Evolutionary conservation across 2,329 filamentous ascomycete species (phyloP), one percentile per base, ranked within the genome.

Genomic region (Colletotrichum aenigma): DNA sequence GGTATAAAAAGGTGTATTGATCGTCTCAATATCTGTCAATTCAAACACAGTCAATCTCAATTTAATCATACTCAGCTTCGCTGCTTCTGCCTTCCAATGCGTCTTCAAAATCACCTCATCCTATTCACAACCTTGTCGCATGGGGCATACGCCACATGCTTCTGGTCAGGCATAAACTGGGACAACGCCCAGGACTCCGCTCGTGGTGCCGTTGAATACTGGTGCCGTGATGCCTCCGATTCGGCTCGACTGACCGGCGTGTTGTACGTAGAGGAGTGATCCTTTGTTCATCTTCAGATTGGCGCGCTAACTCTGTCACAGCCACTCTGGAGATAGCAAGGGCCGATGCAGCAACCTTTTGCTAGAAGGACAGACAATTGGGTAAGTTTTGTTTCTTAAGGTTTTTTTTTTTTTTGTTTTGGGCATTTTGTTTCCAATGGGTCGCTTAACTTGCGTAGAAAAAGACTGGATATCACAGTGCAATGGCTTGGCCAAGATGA

Each of bases 261-360:
- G 6, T 61, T 32, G 58, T 61, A 61, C 18, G 58, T 32, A n/a
- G 18, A 48, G 38, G 10, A 13, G n/a, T 52, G 6, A 13, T 3
- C n/a, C 43, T 52, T 52, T 52, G n/a, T 52, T 3, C 43, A 7
- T 21, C 8, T 34, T 61, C 16, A 9, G 18, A 61, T 43, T 4
- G 36, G 32, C 24, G 3, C 21, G 3, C 36, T 38, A 18, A 65
- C 8, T 10, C 8, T 7, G n/a, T 8, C 9, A 10, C 62, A 65
- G 62, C 8, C 21, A 65, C 21, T 38, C 62, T n/a, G 34, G 62
- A 43, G 62, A 65, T 10, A 65, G 16, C 2, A 65, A 34, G 4
- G 38, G 15, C 38, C 62, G 62, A 65, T 65, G 62, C 32, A 65
- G 62, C 21, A 43, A 65, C 13, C 62, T 65, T 13, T 26, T 38